Evolutionary conservation across 2,329 filamentous ascomycete genomes (phyloP).

Genomic region (Alternaria sp.): DNA sequence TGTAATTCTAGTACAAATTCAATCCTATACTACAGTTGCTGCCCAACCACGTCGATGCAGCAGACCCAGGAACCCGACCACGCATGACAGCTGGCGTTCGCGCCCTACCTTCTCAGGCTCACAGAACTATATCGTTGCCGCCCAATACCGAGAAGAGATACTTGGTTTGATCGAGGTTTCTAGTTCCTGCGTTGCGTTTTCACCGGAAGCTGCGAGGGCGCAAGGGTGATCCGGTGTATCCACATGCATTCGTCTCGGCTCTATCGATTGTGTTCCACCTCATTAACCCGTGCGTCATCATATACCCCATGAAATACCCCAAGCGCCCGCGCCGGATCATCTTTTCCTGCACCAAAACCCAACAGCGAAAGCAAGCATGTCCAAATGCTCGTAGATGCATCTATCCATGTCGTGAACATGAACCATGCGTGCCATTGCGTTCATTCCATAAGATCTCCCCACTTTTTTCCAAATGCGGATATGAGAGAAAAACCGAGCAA

Average conservation of each 20-base stretch:
- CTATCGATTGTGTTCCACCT: conserved; percentile 22
- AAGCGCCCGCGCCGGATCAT: conserved; percentile 45
- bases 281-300: conserved; percentile 39
- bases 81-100: conserved; percentile 34
- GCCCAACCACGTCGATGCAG: conserved; percentile 28
- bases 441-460: conserved; percentile 16
- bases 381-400: conserved; percentile 19
- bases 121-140: conserved; percentile 23
- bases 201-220: conserved; percentile 22
- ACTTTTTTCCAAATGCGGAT: conserved; percentile 29
- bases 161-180: conserved; percentile 20
- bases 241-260: conserved; percentile 31
- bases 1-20: conserved; percentile 28
- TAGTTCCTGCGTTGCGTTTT: conserved; percentile 22
- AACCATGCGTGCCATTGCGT: conserved; percentile 17
- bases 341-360: conserved; percentile 33
- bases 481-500: conserved; percentile 25
- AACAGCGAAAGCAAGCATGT: conserved; percentile 39
- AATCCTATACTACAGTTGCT: conserved; percentile 33
- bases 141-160: conserved; percentile 27
- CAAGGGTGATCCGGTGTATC: conserved; percentile 28
- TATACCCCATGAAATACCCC: conserved; percentile 29
- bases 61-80: conserved; percentile 21
- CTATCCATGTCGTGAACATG: conserved; percentile 18
- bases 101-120: conserved; percentile 27